A percentile compares a stretch with the other conserved stretches of the same genome.
These are phyloP conservation scores for Pseudomicrostroma phylloplanum DNA, from an alignment of 1,284 basidiomycete genomes.

Conservation along the genomic window DNA sequence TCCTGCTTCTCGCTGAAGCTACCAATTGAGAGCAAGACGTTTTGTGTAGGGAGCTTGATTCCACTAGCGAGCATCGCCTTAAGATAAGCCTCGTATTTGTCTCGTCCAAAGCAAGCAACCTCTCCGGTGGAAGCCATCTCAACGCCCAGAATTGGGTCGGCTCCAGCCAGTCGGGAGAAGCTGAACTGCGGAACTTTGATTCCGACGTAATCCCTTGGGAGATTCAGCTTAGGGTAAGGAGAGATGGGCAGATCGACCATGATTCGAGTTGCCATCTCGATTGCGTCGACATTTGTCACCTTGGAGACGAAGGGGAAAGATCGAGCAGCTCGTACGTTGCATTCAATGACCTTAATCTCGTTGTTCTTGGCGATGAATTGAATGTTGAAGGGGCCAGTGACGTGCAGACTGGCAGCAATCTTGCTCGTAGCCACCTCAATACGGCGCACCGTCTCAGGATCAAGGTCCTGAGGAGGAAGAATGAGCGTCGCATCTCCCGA, in stretches of 20 bases:
- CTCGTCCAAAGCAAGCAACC: conserved; percentile 93
- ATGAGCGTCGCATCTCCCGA: conserved; percentile 97
- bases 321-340: conserved; percentile 92
- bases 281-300: conserved; percentile 92
- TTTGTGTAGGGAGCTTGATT: conserved; percentile 88
- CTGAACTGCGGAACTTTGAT: conserved; percentile 99
- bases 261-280: conserved; percentile 96
- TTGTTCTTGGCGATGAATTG: conserved; percentile 99
- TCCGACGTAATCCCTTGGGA: conserved; percentile 89
- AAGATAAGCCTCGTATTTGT: conserved; percentile 97
- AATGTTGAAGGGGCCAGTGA: conserved; percentile 98
- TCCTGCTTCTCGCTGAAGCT: conserved; percentile 97
- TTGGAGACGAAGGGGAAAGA: conserved; percentile 99
- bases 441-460: conserved; percentile 87
- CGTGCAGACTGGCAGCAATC: conserved; percentile 89
- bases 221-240: conserved; percentile 76
- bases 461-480: conserved; percentile 93
- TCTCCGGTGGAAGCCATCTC: conserved; percentile 99
- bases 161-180: conserved; percentile 88
- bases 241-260: conserved; percentile 87
- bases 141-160: conserved; percentile 95
- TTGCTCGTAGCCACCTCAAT: conserved; percentile 95
- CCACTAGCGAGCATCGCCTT: conserved; percentile 95
- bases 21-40: conserved; percentile 86
- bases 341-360: conserved; percentile 99